A percentile compares a stretch with the other conserved stretches of the same genome.
Conservation (phyloP, 305 asterid genomes). For the Fraxinus ornus region DNA sequence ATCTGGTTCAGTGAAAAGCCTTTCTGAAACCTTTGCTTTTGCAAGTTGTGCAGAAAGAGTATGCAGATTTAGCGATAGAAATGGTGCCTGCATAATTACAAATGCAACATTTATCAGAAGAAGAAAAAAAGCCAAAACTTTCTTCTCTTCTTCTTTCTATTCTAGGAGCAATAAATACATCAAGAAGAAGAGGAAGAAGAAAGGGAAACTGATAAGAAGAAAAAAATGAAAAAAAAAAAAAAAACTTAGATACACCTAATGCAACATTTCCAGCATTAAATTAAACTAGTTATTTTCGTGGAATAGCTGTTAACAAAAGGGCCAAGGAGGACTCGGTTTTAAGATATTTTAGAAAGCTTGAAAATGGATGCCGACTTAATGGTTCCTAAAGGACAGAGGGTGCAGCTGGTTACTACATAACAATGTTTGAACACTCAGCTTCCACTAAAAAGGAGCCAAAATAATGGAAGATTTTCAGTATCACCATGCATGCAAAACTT, state of each 20-base stretch:
- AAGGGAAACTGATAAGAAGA: neutral
- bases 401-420: neutral
- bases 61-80: slow-evolving; percentile 75
- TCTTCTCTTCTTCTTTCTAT: neutral
- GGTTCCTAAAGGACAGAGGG: neutral
- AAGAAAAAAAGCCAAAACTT: neutral
- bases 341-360: neutral
- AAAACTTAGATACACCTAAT: neutral
- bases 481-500: too few species aligned
- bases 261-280: neutral
- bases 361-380: neutral
- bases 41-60: slow-evolving; percentile 71
- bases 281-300: neutral
- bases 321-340: neutral
- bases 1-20: slow-evolving; percentile 71
- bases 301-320: neutral
- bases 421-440: neutral
- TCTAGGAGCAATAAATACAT: neutral
- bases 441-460: neutral
- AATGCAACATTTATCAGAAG: slow-evolving; percentile 14
- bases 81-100: slow-evolving; percentile 58
- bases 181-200: neutral
- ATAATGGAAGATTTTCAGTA: neutral
- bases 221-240: neutral
- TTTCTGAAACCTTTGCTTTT: slow-evolving; percentile 63